Conservation (phyloP, 176 grass and related monocot species). For the Musa schizocarpa region DNA sequence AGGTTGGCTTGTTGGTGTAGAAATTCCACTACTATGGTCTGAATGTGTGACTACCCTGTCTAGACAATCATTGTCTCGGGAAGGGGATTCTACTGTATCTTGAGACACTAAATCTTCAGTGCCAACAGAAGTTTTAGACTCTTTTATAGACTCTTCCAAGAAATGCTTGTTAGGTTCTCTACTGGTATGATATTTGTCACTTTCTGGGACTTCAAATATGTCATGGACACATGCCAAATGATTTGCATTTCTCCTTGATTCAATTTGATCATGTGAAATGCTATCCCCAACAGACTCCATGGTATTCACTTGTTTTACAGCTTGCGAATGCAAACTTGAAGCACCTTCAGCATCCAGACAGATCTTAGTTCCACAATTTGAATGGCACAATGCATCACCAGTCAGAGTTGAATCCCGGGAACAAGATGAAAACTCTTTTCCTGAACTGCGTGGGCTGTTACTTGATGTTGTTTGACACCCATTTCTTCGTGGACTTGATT, state of each 20-base stretch:
- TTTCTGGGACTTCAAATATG: constrained; percentile 21
- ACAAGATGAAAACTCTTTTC: constrained; percentile 20
- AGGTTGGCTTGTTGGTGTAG: constrained; percentile 7
- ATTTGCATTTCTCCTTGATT: constrained; percentile 15
- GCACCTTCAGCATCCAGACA: not conserved
- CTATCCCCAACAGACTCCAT: not conserved
- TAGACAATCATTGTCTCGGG: not conserved
- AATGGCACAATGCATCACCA: constrained; percentile 1
- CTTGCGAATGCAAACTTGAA: not conserved
- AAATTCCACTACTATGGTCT: not conserved
- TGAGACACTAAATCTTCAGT: not conserved
- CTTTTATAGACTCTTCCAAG: not conserved
- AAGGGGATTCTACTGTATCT: not conserved
- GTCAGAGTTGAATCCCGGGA: constrained; percentile 7
- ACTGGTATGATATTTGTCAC: not conserved
- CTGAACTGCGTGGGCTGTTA: not conserved
- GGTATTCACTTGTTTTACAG: not conserved
- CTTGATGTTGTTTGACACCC: not conserved
- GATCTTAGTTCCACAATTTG: not conserved
- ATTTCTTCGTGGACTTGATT: not conserved
- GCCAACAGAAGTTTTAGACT: not conserved
- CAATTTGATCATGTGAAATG: constrained; percentile 12
- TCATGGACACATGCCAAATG: constrained; percentile 5
- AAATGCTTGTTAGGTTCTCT: not conserved
- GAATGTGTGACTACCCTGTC: not conserved